A percentile compares a stretch with the other conserved stretches of the same genome.
These are phyloP conservation scores for Pleurotus tuoliensis DNA, from an alignment of 768 basidiomycete species.

Conservation along the genomic window DNA sequence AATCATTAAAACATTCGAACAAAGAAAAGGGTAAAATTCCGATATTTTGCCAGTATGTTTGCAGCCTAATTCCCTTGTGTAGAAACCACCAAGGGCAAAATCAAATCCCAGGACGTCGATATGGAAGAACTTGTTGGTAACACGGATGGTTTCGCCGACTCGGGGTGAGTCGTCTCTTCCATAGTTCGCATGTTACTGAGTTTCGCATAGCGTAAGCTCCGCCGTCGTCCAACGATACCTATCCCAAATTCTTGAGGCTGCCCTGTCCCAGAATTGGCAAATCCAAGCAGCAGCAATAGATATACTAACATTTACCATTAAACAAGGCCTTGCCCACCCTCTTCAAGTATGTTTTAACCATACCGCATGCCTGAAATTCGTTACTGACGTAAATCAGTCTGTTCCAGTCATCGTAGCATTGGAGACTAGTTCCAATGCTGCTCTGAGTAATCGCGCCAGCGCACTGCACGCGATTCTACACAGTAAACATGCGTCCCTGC, in stretches of 20 bases:
- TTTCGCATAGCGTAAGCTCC: slow-evolving; percentile 75
- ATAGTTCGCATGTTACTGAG: not conserved
- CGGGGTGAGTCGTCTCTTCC: slow-evolving; percentile 63
- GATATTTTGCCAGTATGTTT: not conserved
- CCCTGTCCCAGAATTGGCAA: slow-evolving; percentile 62
- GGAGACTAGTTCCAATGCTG: slow-evolving; percentile 71
- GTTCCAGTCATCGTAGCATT: slow-evolving; percentile 90
- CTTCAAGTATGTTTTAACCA: slow-evolving; percentile 57
- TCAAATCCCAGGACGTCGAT: slow-evolving; percentile 55
- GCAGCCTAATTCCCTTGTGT: slow-evolving; percentile 3
- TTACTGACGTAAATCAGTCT: slow-evolving; percentile 45
- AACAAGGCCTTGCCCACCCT: slow-evolving; percentile 94
- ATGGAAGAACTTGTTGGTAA: slow-evolving; percentile 96
- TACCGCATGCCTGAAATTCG: not conserved
- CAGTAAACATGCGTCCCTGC: slow-evolving; percentile 82
- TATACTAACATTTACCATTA: slow-evolving; percentile 88
- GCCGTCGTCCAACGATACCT: slow-evolving; percentile 94
- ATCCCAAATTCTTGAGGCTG: slow-evolving; percentile 73
- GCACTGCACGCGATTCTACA: slow-evolving; percentile 80
- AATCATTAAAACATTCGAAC: slow-evolving; percentile 71
- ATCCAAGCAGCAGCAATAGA: slow-evolving; percentile 87
- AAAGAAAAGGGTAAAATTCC: slow-evolving; percentile 57
- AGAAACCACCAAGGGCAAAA: slow-evolving; percentile 42
- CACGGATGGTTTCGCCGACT: slow-evolving; percentile 93
- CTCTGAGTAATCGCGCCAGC: slow-evolving; percentile 70